Evolutionary conservation across 768 basidiomycete species (phyloP).

Genomic region (Phaffia tasmanica): DNA sequence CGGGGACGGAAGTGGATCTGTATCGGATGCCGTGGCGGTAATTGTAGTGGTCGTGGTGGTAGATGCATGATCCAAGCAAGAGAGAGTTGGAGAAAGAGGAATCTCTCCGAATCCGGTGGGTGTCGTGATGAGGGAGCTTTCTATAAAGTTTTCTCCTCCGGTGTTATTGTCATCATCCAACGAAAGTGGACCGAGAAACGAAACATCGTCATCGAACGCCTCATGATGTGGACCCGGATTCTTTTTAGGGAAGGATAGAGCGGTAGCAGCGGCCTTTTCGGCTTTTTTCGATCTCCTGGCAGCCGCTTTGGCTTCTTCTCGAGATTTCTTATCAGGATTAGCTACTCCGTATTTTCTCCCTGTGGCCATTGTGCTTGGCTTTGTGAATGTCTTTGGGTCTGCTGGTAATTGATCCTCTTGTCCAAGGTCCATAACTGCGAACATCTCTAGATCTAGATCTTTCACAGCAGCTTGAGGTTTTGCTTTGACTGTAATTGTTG

Average conservation of each 20-base stretch:
- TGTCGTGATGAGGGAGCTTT: not conserved
- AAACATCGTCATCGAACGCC: not conserved
- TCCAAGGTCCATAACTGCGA: conserved; percentile 16
- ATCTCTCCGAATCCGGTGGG: conserved; percentile 12
- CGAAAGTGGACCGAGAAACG: not conserved
- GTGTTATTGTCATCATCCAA: not conserved
- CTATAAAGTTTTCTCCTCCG: not conserved
- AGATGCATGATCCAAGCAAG: not conserved
- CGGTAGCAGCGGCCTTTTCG: not conserved
- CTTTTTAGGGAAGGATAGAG: no score
- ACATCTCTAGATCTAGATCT: conserved; percentile 13
- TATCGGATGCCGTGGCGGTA: not conserved
- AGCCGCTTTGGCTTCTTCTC: conserved; percentile 17
- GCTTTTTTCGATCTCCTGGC: conserved; percentile 6
- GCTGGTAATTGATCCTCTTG: not conserved
- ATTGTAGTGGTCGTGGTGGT: not conserved
- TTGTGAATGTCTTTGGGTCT: not conserved
- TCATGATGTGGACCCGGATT: not conserved
- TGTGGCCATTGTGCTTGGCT: not conserved
- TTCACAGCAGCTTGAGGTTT: not conserved
- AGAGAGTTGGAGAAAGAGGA: not conserved
- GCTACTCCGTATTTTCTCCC: not conserved
- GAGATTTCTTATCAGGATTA: conserved; percentile 3
- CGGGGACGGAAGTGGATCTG: conserved; percentile 8
- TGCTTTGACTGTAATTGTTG: not conserved